A percentile compares a stretch with the other conserved stretches of the same genome.
phyloP scores from a whole-genome alignment of 2,329 filamentous ascomycete genomes.

The Grosmannia huntii region DNA sequence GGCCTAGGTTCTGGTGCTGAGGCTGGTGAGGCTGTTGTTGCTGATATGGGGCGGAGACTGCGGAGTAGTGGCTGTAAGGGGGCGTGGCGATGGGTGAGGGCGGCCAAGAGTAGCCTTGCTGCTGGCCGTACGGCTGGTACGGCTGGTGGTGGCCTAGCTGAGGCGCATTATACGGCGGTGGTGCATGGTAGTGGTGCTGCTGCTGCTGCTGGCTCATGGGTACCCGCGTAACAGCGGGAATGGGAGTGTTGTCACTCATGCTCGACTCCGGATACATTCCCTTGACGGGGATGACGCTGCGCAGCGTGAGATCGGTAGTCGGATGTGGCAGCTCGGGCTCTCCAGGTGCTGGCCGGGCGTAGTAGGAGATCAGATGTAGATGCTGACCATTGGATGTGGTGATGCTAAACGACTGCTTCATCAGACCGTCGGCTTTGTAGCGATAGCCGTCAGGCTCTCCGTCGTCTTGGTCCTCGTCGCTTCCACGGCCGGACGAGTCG shows the following conservation, averaged over 20 bases:
- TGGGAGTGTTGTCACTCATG: slow-evolving; percentile 62
- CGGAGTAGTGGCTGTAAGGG: slow-evolving; percentile 36
- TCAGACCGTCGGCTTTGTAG: slow-evolving; percentile 91
- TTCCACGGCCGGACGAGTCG: slow-evolving; percentile 59
- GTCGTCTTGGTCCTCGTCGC: slow-evolving; percentile 75
- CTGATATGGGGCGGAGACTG: slow-evolving; percentile 18
- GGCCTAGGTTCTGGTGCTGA: slow-evolving; percentile 8
- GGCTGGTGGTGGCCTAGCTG: slow-evolving; percentile 12
- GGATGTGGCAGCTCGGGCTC: slow-evolving; percentile 67
- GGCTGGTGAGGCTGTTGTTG: slow-evolving; percentile 14
- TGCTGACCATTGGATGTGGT: slow-evolving; percentile 81
- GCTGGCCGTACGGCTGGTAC: slow-evolving; percentile 24
- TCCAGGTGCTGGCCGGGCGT: slow-evolving; percentile 64
- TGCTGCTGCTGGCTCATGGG: slow-evolving; percentile 43
- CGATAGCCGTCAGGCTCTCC: slow-evolving; percentile 82
- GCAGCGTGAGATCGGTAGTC: slow-evolving; percentile 63
- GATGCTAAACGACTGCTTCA: slow-evolving; percentile 99
- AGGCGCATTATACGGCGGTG: slow-evolving; percentile 5
- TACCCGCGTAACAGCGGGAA: slow-evolving; percentile 67
- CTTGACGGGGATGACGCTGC: slow-evolving; percentile 75
- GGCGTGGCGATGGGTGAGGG: slow-evolving; percentile 43
- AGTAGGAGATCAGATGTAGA: slow-evolving; percentile 96
- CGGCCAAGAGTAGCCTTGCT: slow-evolving; percentile 36
- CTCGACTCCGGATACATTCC: slow-evolving; percentile 97
- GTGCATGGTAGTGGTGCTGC: slow-evolving; percentile 20